A percentile compares a stretch with the other conserved stretches of the same genome.
phyloP scores from a whole-genome alignment of 371 early-diverging fungal species.

The Syncephalastrum monosporum region DNA sequence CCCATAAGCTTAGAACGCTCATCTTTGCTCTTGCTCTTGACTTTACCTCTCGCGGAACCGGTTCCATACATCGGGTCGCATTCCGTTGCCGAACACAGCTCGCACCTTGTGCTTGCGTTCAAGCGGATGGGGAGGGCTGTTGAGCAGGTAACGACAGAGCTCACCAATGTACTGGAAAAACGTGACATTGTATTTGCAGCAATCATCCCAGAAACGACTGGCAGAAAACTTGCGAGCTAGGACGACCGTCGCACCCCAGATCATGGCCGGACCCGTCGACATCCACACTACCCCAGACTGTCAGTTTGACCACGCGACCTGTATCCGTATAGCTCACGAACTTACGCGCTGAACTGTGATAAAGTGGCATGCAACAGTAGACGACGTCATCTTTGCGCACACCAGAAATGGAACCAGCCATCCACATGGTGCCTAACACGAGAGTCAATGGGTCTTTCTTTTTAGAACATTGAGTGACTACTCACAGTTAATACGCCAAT shows the following conservation, averaged over 20 bases:
- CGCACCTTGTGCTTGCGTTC: conserved; percentile 52
- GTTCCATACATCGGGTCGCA: conserved; percentile 68
- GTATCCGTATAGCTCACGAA: not conserved
- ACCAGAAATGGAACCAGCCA: conserved; percentile 1
- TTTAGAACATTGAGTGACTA: not conserved
- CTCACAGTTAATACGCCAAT: conserved; percentile 16
- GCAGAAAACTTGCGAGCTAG: conserved; percentile 50
- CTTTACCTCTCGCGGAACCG: conserved; percentile 46
- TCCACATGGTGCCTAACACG: conserved; percentile 1
- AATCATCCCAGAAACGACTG: conserved; percentile 50
- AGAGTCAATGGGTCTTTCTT: no score
- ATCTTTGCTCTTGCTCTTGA: no score
- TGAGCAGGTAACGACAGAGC: conserved; percentile 64
- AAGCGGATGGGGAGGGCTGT: conserved; percentile 39
- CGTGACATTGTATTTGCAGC: conserved; percentile 35
- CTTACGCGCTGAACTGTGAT: conserved; percentile 49
- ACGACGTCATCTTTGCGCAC: conserved; percentile 11
- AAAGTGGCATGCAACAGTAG: conserved; percentile 34
- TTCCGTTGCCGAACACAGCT: conserved; percentile 68
- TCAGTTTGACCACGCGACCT: not conserved
- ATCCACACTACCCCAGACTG: conserved; percentile 27
- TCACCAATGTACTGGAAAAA: conserved; percentile 66
- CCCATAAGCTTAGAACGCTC: no score
- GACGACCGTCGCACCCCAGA: conserved; percentile 37
- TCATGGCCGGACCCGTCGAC: conserved; percentile 19